Percentiles rank a stretch among this genome's conserved stretches.
These are phyloP conservation scores for Tulasnella sp. DNA, from an alignment of 768 basidiomycete species.

Conservation along the genomic window DNA sequence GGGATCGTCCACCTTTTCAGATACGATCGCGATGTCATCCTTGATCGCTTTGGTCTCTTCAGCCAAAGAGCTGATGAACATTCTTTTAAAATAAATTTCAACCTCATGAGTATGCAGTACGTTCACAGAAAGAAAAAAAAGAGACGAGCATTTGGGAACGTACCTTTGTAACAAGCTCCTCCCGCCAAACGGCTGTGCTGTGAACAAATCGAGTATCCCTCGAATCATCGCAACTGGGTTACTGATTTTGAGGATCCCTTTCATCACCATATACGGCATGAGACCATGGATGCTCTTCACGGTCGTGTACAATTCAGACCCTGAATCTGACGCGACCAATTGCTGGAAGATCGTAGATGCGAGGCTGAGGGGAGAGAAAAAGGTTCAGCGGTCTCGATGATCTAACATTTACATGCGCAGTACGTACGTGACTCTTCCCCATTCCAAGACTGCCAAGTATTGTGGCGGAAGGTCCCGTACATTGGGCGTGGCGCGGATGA, in stretches of 20 bases:
- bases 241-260: slow-evolving; percentile 79
- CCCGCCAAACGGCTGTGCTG: slow-evolving; percentile 94
- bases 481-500: slow-evolving; percentile 69
- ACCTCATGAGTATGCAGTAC: background rate
- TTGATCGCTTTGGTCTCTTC: slow-evolving; percentile 81
- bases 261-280: slow-evolving; percentile 97
- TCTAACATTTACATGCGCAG: slow-evolving; percentile 49
- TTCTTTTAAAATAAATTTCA: slow-evolving; percentile 37
- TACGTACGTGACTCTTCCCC: slow-evolving; percentile 92
- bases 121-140: too few species aligned
- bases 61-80: slow-evolving; percentile 87
- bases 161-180: slow-evolving; percentile 83
- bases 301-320: slow-evolving; percentile 77
- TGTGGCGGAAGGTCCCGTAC: slow-evolving; percentile 71
- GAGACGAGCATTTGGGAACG: slow-evolving; percentile 14
- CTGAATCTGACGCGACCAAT: slow-evolving; percentile 85
- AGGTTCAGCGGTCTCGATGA: background rate
- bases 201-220: slow-evolving; percentile 82
- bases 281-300: slow-evolving; percentile 89
- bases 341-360: slow-evolving; percentile 95
- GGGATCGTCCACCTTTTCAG: slow-evolving; percentile 81
- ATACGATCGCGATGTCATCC: slow-evolving; percentile 80
- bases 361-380: slow-evolving; percentile 44
- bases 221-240: slow-evolving; percentile 97
- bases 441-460: slow-evolving; percentile 85